Percentiles rank a stretch among this genome's conserved stretches.
phyloP scores from a whole-genome alignment of 768 basidiomycete species.

The Epithele typhae region DNA sequence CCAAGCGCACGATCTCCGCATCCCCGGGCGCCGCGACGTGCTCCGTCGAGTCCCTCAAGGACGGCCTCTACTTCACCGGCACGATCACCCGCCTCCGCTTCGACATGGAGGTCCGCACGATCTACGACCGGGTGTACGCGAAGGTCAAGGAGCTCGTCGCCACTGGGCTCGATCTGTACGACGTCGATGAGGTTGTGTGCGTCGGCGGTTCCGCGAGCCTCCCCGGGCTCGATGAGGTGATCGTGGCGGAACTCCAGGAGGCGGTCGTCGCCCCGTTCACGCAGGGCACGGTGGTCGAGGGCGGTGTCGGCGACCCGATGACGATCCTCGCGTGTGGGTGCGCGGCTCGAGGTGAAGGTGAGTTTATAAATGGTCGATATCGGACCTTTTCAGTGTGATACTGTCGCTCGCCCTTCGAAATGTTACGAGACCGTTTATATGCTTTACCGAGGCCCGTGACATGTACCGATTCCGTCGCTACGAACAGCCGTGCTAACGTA shows the following conservation, averaged over 20 bases:
- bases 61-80: constrained; percentile 86
- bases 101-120: constrained; percentile 40
- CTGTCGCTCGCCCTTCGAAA: too few species aligned
- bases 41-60: constrained; percentile 91
- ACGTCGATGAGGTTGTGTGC: constrained; percentile 78
- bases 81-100: constrained; percentile 53
- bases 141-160: constrained; percentile 51
- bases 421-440: too few species aligned
- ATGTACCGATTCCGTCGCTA: too few species aligned
- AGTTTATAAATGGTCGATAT: too few species aligned
- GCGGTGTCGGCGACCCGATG: constrained; percentile 75
- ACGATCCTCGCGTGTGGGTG: constrained; percentile 75
- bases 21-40: constrained; percentile 85
- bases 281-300: constrained; percentile 62
- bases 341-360: constrained; percentile 73
- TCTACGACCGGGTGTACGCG: constrained; percentile 54
- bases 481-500: too few species aligned
- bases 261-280: constrained; percentile 62
- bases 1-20: constrained; percentile 89
- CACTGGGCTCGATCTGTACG: constrained; percentile 54
- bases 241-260: constrained; percentile 55
- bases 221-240: constrained; percentile 67
- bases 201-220: constrained; percentile 72
- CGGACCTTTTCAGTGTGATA: too few species aligned
- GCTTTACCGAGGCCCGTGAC: too few species aligned